phyloP scores from a whole-genome alignment of 1,284 basidiomycete genomes.

The Gymnopus androsaceus region DNA sequence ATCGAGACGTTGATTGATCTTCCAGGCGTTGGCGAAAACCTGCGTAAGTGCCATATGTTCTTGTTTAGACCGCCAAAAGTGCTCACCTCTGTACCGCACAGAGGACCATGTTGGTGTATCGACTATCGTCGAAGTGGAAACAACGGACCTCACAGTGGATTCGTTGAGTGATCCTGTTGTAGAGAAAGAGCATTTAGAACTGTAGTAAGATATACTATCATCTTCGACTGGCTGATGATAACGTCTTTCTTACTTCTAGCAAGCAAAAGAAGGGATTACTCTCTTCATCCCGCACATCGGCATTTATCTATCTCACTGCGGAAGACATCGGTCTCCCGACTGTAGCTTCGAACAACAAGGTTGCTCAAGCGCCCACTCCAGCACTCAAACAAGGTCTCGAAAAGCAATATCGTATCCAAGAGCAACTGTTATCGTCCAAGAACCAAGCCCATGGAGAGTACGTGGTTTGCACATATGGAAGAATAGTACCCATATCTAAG shows the following conservation, averaged over 20 bases:
- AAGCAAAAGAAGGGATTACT: not conserved
- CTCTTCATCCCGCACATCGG: not conserved
- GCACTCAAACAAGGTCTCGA: too few species aligned
- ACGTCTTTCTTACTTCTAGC: not conserved
- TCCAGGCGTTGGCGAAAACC: slow-evolving; percentile 38
- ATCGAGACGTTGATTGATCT: slow-evolving; percentile 31
- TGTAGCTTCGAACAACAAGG: not conserved
- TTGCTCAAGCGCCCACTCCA: too few species aligned
- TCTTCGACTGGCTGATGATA: not conserved
- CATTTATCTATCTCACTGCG: not conserved
- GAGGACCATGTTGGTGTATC: not conserved
- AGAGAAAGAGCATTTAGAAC: not conserved
- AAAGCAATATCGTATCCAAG: too few species aligned
- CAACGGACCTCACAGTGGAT: too few species aligned
- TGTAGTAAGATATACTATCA: not conserved
- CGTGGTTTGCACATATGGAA: too few species aligned
- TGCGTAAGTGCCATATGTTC: slow-evolving; percentile 13
- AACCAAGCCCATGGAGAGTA: too few species aligned
- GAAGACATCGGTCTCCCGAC: not conserved
- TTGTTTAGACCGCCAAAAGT: not conserved
- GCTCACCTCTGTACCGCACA: not conserved
- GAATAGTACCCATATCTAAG: not conserved
- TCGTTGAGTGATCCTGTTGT: too few species aligned
- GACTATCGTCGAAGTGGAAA: too few species aligned
- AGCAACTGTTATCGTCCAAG: too few species aligned